Evolutionary conservation across 2,329 filamentous ascomycete genomes (phyloP).

Genomic region (Knufia fluminis): DNA sequence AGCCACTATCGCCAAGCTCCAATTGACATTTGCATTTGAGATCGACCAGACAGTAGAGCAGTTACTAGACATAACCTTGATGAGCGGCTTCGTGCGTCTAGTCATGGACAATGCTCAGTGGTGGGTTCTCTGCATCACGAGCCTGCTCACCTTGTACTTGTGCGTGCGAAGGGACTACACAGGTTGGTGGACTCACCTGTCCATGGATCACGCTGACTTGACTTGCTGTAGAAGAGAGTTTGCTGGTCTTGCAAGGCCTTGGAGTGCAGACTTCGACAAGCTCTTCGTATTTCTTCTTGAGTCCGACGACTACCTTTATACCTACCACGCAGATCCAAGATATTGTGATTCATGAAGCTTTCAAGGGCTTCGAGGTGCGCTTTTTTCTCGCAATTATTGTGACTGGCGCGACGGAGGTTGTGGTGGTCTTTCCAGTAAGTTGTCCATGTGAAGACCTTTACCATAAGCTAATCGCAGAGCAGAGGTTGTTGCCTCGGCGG

Average conservation of each 20-base stretch:
- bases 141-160: conserved; percentile 33
- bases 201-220: conserved; percentile 33
- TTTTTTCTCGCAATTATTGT: conserved; percentile 88
- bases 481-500: conserved; percentile 61
- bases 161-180: conserved; percentile 43
- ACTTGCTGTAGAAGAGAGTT: conserved; percentile 61
- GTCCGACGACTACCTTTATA: conserved; percentile 63
- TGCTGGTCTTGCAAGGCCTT: conserved; percentile 78
- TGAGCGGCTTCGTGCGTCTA: conserved; percentile 24
- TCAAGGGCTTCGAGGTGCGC: conserved; percentile 78
- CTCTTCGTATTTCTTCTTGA: conserved; percentile 56
- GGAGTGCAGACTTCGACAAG: conserved; percentile 80
- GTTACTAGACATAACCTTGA: conserved; percentile 17
- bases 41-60: conserved; percentile 28
- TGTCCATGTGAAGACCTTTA: conserved; percentile 1
- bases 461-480: conserved; percentile 6
- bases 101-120: conserved; percentile 34
- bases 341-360: conserved; percentile 90
- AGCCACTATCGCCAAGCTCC: conserved; percentile 28
- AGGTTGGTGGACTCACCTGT: conserved; percentile 30
- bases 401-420: conserved; percentile 74
- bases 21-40: conserved; percentile 23
- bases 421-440: conserved; percentile 83
- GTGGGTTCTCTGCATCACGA: conserved; percentile 32
- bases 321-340: conserved; percentile 88